Base-by-base conservation (phyloP, 257 asterid species). In the Cordia subcordata region DNA sequence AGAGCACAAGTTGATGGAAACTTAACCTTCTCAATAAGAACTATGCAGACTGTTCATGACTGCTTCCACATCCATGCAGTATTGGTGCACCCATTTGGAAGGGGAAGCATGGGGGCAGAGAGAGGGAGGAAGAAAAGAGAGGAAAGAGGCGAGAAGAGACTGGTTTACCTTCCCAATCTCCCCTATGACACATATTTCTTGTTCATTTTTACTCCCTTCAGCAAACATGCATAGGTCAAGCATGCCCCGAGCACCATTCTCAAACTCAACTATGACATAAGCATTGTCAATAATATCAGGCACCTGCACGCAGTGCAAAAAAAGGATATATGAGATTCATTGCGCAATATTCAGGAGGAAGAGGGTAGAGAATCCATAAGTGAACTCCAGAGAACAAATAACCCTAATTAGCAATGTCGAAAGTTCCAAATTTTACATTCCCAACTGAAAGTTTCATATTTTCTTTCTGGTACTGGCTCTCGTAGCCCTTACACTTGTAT, bases 211-310 rank as follows among this genome's bases (percentile, higher is more conserved):
- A 70, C 96, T 86, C 63, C 99, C 99, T 67, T 92, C 99, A 18
- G 96, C 96, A 72, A 88, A 92, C 99, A 92, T 92, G 44, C 99
- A 92, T 5, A 92, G 87, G 72, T 92, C 99, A 17, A 92, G 91
- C 83, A 88, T 68, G 65, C 95, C 99, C 18, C 96, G 88, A 1
- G 83, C 77, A 37, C 96, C 90, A 63, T 88, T 92, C 35, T 86
- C 85, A 11, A 92, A 92, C 71, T 92, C 99, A 50, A 92, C 87
- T 27, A 92, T 84, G 0, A 89, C 99, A 63, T 86, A 92, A 10
- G 99, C 96, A 68, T 92, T 92, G 53, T 92, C 99, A 15, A 92
- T 92, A 45, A 92, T 92, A 72, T 88, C 99, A 19, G 99, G 96
- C 60, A 84, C 96, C 97, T 90, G 79, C 54, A 67, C 14, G 14